These are phyloP conservation scores for Hypoxylon subgilvum DNA, from an alignment of 495 filamentous ascomycete genomes.

Conservation along the genomic window DNA sequence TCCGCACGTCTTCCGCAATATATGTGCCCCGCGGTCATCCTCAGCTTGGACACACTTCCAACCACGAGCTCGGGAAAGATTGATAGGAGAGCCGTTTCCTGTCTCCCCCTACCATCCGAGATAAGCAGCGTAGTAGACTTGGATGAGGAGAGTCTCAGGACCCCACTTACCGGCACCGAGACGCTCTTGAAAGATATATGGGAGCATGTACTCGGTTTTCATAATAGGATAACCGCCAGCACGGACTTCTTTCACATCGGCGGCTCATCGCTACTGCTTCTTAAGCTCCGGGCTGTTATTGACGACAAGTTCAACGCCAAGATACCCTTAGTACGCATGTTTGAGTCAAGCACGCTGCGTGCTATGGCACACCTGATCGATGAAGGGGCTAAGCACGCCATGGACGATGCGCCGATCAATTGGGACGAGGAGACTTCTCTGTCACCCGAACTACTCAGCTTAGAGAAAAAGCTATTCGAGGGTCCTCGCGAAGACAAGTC, in stretches of 20 bases:
- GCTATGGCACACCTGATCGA: conserved; percentile 37
- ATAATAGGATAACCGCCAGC: no score
- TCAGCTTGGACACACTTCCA: conserved; percentile 51
- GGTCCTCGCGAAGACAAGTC: not conserved
- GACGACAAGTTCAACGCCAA: conserved; percentile 8
- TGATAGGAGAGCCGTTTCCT: conserved; percentile 40
- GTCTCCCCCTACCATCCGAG: conserved; percentile 45
- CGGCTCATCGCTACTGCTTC: conserved; percentile 45
- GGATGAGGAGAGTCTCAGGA: no score
- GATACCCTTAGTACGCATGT: conserved; percentile 33
- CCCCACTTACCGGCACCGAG: no score
- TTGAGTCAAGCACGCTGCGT: conserved; percentile 38
- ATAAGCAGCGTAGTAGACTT: no score
- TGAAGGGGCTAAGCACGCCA: not conserved
- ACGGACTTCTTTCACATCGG: conserved; percentile 51
- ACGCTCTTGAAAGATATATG: no score
- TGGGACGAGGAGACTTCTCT: conserved; percentile 37
- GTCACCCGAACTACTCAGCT: not conserved
- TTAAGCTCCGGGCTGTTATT: conserved; percentile 38
- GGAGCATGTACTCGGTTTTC: no score
- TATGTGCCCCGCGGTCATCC: conserved; percentile 51
- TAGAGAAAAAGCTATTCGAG: not conserved
- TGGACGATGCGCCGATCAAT: conserved; percentile 7
- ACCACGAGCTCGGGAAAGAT: conserved; percentile 50
- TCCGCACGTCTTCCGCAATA: conserved; percentile 51